Evolutionary conservation across 768 basidiomycete species (phyloP).

Genomic region (Boletus rex-veris): DNA sequence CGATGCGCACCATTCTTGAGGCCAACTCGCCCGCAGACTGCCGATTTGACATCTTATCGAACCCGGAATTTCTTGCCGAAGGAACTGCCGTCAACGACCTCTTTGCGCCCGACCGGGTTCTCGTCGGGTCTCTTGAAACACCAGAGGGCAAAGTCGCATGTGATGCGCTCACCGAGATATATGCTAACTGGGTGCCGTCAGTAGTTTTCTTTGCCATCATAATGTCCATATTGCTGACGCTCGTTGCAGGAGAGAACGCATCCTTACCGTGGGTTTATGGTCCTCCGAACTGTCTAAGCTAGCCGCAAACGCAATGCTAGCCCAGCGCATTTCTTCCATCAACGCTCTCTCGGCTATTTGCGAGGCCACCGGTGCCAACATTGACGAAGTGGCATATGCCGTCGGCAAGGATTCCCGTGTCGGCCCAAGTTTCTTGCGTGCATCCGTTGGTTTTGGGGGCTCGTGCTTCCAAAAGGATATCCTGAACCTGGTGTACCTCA

Average conservation of each 20-base stretch:
- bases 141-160: slow-evolving; percentile 82
- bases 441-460: slow-evolving; percentile 95
- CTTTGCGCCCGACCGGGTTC: slow-evolving; percentile 86
- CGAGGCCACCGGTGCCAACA: slow-evolving; percentile 97
- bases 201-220: slow-evolving; percentile 30
- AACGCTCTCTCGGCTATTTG: slow-evolving; percentile 98
- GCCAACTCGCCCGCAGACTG: slow-evolving; percentile 92
- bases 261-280: slow-evolving; percentile 96
- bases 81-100: slow-evolving; percentile 94
- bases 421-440: slow-evolving; percentile 93
- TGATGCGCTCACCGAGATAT: slow-evolving; percentile 70
- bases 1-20: slow-evolving; percentile 98
- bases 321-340: slow-evolving; percentile 97
- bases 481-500: slow-evolving; percentile 96
- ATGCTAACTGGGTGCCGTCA: slow-evolving; percentile 95
- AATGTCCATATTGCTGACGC: not conserved
- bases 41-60: slow-evolving; percentile 97
- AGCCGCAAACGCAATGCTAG: slow-evolving; percentile 98
- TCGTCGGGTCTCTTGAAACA: slow-evolving; percentile 94
- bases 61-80: slow-evolving; percentile 98
- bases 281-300: slow-evolving; percentile 98
- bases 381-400: slow-evolving; percentile 94
- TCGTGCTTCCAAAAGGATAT: slow-evolving; percentile 99
- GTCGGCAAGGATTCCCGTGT: slow-evolving; percentile 92
- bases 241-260: slow-evolving; percentile 55